These are phyloP conservation scores for Macrolepiota albuminosa DNA, from an alignment of 768 basidiomycete genomes.

Conservation along the genomic window DNA sequence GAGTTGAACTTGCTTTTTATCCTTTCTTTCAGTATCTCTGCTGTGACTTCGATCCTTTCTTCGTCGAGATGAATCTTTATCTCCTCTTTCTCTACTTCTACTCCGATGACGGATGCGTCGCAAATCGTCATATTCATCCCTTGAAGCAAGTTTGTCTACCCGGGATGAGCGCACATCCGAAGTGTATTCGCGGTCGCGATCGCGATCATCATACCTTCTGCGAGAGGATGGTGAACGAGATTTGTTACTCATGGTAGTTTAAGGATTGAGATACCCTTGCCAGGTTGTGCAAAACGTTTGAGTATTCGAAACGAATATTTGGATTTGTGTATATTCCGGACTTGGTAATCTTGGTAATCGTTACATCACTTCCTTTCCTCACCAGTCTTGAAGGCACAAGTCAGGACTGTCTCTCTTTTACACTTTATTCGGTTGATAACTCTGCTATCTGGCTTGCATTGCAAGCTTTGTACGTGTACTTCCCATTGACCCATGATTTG, in stretches of 20 bases:
- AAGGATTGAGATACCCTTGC: neutral
- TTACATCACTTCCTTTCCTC: neutral
- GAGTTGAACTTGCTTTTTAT: constrained; percentile 38
- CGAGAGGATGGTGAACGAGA: constrained; percentile 51
- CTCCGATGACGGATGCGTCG: constrained; percentile 24
- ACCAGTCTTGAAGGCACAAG: neutral
- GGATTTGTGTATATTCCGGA: constrained; percentile 11
- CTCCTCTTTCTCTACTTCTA: constrained; percentile 21
- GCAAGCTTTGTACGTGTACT: neutral
- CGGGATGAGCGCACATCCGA: constrained; percentile 29
- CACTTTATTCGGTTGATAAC: neutral
- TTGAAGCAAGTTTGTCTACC: constrained; percentile 25
- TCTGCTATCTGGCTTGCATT: neutral
- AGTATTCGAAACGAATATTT: constrained; percentile 2
- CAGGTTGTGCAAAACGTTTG: neutral
- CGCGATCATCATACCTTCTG: constrained; percentile 32
- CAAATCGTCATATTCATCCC: constrained; percentile 27
- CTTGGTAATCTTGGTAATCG: neutral
- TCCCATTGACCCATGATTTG: constrained; percentile 11
- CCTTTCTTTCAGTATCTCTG: constrained; percentile 34
- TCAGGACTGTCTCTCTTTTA: neutral
- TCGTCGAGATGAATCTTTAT: constrained; percentile 18
- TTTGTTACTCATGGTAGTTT: constrained; percentile 36
- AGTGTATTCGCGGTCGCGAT: constrained; percentile 26
- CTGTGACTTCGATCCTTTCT: constrained; percentile 34